Percentiles rank a stretch among this genome's conserved stretches.
phyloP scores from a whole-genome alignment of 2,329 filamentous ascomycete species.

The Coniella lustricola region DNA sequence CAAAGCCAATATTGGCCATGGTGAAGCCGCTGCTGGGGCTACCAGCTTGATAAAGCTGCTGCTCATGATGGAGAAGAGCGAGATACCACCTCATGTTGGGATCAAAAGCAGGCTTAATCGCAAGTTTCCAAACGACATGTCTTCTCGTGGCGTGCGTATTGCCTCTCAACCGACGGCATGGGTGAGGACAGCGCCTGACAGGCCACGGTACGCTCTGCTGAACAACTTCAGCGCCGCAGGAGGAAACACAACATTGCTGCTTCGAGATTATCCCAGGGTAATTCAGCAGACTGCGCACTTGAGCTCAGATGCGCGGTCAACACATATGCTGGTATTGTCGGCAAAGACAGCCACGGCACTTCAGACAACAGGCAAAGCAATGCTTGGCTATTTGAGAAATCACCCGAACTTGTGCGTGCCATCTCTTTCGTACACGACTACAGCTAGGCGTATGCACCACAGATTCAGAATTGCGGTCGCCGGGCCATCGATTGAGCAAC shows the following conservation, averaged over 20 bases:
- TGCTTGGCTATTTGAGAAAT: constrained; percentile 46
- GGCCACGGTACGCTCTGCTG: too few relatives aligned
- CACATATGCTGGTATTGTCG: constrained; percentile 50
- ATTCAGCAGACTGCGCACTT: too few relatives aligned
- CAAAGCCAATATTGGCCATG: constrained; percentile 33
- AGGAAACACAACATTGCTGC: constrained; percentile 51
- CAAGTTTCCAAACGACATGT: constrained; percentile 20
- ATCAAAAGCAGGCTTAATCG: constrained; percentile 19
- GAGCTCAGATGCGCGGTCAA: constrained; percentile 42
- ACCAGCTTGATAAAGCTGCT: constrained; percentile 19
- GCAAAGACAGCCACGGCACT: constrained; percentile 51
- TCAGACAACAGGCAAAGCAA: constrained; percentile 47
- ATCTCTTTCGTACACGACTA: constrained; percentile 59
- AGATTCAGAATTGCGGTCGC: constrained; percentile 45
- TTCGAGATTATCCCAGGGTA: too few relatives aligned
- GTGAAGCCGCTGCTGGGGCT: constrained; percentile 17
- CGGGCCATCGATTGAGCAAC: constrained; percentile 30
- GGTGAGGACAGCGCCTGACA: too few relatives aligned
- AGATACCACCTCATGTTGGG: constrained; percentile 18
- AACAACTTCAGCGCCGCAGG: not conserved
- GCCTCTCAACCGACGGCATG: constrained; percentile 2
- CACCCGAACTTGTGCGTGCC: constrained; percentile 44
- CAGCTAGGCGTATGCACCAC: constrained; percentile 57
- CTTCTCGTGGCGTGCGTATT: constrained; percentile 4
- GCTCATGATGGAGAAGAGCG: constrained; percentile 17